Evolutionary conservation across 2,329 filamentous ascomycete genomes (phyloP).

Genomic region (Elsinoe fawcettii): DNA sequence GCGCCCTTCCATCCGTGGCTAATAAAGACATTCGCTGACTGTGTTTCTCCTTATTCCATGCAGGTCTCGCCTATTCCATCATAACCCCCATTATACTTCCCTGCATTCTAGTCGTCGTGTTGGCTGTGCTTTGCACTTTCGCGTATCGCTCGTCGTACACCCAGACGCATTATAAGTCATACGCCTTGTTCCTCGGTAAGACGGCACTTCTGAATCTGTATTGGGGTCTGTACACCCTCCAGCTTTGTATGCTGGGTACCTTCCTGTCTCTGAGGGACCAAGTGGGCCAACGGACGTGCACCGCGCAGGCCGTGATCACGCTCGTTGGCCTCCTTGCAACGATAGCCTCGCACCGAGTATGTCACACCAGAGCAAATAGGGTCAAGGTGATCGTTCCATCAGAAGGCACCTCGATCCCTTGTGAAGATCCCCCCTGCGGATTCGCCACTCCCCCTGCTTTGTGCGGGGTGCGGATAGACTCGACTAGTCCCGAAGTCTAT

Average conservation of each 20-base stretch:
- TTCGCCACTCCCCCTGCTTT: neutral
- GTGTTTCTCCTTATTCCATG: too few relatives aligned
- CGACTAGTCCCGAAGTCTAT: neutral
- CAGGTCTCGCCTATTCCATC: too few relatives aligned
- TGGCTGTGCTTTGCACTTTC: too few relatives aligned
- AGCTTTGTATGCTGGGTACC: neutral
- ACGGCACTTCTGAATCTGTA: neutral
- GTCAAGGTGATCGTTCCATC: neutral
- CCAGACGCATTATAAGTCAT: too few relatives aligned
- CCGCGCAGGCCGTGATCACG: neutral
- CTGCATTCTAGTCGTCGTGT: too few relatives aligned
- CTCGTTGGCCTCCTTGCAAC: neutral
- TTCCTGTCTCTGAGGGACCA: neutral
- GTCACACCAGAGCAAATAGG: neutral
- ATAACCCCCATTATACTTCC: too few relatives aligned
- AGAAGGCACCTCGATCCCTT: neutral
- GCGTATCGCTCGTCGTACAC: too few relatives aligned
- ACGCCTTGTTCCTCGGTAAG: neutral
- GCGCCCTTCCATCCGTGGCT: too few relatives aligned
- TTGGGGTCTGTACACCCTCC: neutral
- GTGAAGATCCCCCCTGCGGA: neutral
- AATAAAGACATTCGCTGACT: too few relatives aligned
- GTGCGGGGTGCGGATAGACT: neutral
- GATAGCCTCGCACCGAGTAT: neutral
- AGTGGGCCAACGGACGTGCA: neutral